A percentile compares a stretch with the other conserved stretches of the same genome.
Evolutionary conservation across 352 stramenopile genomes (phyloP).

Genomic region (Globisporangium paddicum): DNA sequence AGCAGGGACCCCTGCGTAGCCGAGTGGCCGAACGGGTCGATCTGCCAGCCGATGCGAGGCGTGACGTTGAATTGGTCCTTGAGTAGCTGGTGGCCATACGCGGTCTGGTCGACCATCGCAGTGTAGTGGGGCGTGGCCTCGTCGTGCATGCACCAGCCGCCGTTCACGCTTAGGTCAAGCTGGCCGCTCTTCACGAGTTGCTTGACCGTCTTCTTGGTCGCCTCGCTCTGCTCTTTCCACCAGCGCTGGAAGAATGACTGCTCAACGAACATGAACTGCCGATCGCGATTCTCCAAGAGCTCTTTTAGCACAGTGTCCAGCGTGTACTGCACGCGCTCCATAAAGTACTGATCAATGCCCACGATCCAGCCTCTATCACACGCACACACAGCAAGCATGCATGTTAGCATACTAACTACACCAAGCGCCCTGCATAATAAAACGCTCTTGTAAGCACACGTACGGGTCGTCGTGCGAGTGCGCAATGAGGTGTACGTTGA

Average conservation of each 20-base stretch:
- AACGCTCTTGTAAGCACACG: conserved; percentile 8
- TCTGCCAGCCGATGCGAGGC: conserved; percentile 96
- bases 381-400: too few relatives aligned
- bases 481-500: conserved; percentile 96
- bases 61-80: conserved; percentile 91
- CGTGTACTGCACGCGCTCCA: conserved; percentile 92
- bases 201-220: conserved; percentile 70
- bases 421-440: too few relatives aligned
- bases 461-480: conserved; percentile 95
- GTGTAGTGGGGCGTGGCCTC: conserved; percentile 96
- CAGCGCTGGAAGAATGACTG: conserved; percentile 96
- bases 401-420: too few relatives aligned
- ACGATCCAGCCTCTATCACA: conserved; percentile 93
- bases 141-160: conserved; percentile 99
- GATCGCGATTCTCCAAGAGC: conserved; percentile 85
- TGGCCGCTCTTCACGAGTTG: conserved; percentile 89
- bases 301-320: conserved; percentile 90
- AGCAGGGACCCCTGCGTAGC: conserved; percentile 92
- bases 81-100: conserved; percentile 94
- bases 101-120: conserved; percentile 98
- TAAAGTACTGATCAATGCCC: conserved; percentile 98
- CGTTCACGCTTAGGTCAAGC: conserved; percentile 93
- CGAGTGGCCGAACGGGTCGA: conserved; percentile 96
- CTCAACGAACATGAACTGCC: conserved; percentile 95
- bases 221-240: conserved; percentile 88